Base-by-base conservation (phyloP, 2,329 filamentous ascomycete genomes). In the Aspergillus terreus region DNA sequence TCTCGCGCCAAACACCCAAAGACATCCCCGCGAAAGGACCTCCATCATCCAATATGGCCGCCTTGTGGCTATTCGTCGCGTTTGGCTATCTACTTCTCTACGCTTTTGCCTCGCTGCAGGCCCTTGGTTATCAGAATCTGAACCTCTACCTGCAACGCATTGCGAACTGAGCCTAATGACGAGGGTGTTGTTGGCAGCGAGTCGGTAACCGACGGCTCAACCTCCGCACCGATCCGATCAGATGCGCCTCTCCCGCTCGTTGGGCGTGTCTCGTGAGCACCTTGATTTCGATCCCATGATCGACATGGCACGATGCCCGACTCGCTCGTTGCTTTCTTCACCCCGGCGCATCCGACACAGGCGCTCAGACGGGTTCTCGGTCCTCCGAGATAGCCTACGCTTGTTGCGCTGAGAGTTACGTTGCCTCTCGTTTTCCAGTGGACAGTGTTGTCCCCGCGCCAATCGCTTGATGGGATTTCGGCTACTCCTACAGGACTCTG, bases 21-120 rank as follows among this genome's bases (percentile, higher is more conserved):
- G 27, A 10, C 10, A 30, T 30, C 27, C 7, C 7, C 14, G 27
- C 10, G 36, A 23, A 41, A 36, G 30, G 6, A 46, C 33, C 19
- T 15, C 30, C 35, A 47, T 43, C 23, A 9, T 21, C n/a, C 38
- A 36, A 7, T 14, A 69, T 69, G 66, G 66, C 53, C 15, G 49
- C 54, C 6, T 48, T 70, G 40, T 69, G 66, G 65, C 53, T 70
- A 36, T 64, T 70, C 49, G 63, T 70, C n/a, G 66, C 62, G 25
- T 58, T 69, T 38, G 65, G 66, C 15, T 70, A 70, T 51, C 51
- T 70, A 46, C 61, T 70, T 14, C 58, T 70, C 15, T 70, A 69
- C 50, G 67, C 66, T 19, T 69, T 70, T 49, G 67, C 67, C 17
- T 52, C 56, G 9, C 46, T 62, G 43, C 58, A 65, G 53, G 48